Percentiles rank a stretch among this genome's conserved stretches.
Evolutionary conservation across 805 yeast genomes (phyloP).

Genomic region (Saccharomycopsis schoenii): DNA sequence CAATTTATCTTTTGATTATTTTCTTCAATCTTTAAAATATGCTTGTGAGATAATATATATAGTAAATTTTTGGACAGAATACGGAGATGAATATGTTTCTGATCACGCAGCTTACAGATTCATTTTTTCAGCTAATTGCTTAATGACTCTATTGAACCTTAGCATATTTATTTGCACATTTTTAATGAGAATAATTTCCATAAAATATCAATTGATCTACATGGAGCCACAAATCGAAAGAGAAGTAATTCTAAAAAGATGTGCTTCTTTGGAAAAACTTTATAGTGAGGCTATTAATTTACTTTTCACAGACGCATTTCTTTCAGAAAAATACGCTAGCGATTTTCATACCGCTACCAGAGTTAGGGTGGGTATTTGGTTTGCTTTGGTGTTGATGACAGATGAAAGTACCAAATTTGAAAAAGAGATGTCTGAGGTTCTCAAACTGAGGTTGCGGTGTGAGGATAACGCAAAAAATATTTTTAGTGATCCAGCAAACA

Average conservation of each 20-base stretch:
- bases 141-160: neutral
- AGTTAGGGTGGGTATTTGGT: neutral
- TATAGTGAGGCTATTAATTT: neutral
- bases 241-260: neutral
- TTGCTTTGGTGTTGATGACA: neutral
- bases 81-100: slow-evolving; percentile 8
- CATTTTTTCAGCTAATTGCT: slow-evolving; percentile 3
- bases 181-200: slow-evolving; percentile 7
- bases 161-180: slow-evolving; percentile 6
- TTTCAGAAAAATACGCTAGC: neutral
- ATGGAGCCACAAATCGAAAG: neutral
- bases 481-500: neutral
- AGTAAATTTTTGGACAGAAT: slow-evolving; percentile 7
- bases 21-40: neutral
- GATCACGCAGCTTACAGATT: slow-evolving; percentile 7
- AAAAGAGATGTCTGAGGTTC: neutral
- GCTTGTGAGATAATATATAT: slow-evolving; percentile 5
- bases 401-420: neutral
- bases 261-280: slow-evolving; percentile 1
- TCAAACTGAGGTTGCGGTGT: too few species aligned
- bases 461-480: neutral
- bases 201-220: slow-evolving; percentile 1
- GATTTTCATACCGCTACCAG: neutral
- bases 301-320: neutral
- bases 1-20: slow-evolving; percentile 1